These are phyloP conservation scores for Aureobasidium sp. DNA, from an alignment of 2,329 filamentous ascomycete species.

Conservation along the genomic window DNA sequence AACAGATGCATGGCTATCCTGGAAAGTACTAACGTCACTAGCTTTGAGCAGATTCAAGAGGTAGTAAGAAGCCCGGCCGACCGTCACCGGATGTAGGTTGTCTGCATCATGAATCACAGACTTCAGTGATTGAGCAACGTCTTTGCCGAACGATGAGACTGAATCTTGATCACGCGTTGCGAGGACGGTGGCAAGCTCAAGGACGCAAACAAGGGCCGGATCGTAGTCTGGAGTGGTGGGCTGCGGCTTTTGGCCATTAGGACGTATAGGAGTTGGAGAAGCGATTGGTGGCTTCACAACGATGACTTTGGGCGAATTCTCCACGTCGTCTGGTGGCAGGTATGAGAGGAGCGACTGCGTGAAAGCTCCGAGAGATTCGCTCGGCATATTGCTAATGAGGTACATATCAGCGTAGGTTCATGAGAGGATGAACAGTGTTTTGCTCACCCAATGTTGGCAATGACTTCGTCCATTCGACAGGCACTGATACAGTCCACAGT, in stretches of 20 bases:
- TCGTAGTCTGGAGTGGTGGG: constrained; percentile 63
- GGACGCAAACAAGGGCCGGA: constrained; percentile 76
- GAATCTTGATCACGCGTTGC: constrained; percentile 68
- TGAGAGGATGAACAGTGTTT: too few species aligned
- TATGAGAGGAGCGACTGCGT: constrained; percentile 69
- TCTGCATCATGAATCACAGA: constrained; percentile 69
- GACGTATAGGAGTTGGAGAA: constrained; percentile 46
- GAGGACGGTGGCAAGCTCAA: constrained; percentile 81
- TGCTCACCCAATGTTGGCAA: constrained; percentile 70
- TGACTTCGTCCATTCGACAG: constrained; percentile 74
- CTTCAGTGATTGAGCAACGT: constrained; percentile 72
- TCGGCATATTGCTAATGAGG: constrained; percentile 49
- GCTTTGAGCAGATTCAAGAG: constrained; percentile 70
- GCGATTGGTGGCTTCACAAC: constrained; percentile 81
- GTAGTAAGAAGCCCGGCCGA: constrained; percentile 81
- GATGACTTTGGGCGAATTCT: constrained; percentile 69
- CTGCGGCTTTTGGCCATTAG: constrained; percentile 50
- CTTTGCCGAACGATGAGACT: constrained; percentile 63
- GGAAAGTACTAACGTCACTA: constrained; percentile 61
- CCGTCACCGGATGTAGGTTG: constrained; percentile 71
- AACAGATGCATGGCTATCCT: not conserved
- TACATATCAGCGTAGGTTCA: not conserved
- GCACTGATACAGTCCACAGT: constrained; percentile 91
- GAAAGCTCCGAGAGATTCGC: constrained; percentile 50
- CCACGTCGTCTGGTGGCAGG: constrained; percentile 63